Base-by-base conservation (phyloP, 1,139 yeast species). In the Geotrichum aggregatum region DNA sequence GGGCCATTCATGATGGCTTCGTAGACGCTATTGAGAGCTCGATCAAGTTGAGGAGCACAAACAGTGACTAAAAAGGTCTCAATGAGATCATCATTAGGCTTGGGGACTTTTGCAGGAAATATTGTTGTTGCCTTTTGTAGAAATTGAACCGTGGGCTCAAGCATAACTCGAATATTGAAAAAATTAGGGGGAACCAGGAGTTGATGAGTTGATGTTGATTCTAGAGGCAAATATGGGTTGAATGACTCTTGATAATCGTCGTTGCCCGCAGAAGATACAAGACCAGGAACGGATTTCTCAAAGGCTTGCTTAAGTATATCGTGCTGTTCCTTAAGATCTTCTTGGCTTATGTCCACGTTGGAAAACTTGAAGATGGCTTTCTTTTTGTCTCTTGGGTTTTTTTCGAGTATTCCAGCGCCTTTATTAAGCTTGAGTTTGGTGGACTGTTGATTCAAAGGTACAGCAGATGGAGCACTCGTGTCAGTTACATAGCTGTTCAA, bases 151-250 rank as follows among this genome's bases (percentile, higher is more conserved):
- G 83, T 78, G 48, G 79, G 78, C 54, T 82, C 87, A 54, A 83
- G 66, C 26, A 88, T 77, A 2, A 87, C 78, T 59, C 94, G 77
- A 83, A 89, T 87, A 62, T 89, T 87, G 68, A 85, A 82, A n/a
- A 88, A 77, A 61, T 82, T 82, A 3, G 88, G 81, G 0, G 86
- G 83, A 1, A 87, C 87, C 42, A 91, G 72, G 1, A 84, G 78
- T 55, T 84, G 83, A 52, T 85, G 83, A 58, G 62, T 56, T 21
- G 66, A 56, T 14, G 41, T 47, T 13, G 56, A 47, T 24, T 56
- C 56, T 21, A 44, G 18, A 3, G 56, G 54, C 13, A 54, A 47
- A 34, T 52, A 54, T 2, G 57, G 57, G 16, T 52, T 33, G 57
- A 61, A 31, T 47, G 44, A 21, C 5, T 47, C 44, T 11, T 42